A percentile compares a stretch with the other conserved stretches of the same genome.
phyloP scores from a whole-genome alignment of 805 yeast genomes.

The Ogataea saltuana region DNA sequence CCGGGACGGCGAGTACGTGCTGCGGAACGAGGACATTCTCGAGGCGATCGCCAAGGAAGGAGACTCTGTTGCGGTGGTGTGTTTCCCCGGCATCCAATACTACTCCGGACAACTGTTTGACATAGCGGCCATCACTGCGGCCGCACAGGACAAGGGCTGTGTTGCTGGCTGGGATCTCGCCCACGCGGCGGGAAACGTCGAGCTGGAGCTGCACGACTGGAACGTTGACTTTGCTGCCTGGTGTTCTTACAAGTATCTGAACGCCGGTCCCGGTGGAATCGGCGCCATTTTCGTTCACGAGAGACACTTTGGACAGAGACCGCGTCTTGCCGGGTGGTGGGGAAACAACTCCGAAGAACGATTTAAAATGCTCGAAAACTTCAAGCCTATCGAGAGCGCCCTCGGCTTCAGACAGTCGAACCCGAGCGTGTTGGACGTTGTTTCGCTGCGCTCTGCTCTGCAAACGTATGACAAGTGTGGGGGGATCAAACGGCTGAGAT shows the following conservation, averaged over 20 bases:
- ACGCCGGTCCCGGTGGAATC: conserved; percentile 92
- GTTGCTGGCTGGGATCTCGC: conserved; percentile 94
- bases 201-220: conserved; percentile 80
- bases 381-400: conserved; percentile 84
- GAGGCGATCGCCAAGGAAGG: conserved; percentile 53
- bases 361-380: conserved; percentile 76
- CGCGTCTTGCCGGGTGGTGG: conserved; percentile 97
- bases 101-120: conserved; percentile 90
- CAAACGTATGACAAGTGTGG: conserved; percentile 60
- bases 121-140: conserved; percentile 64
- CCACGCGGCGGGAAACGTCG: conserved; percentile 90
- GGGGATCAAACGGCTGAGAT: conserved; percentile 59
- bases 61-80: conserved; percentile 67
- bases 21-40: conserved; percentile 66
- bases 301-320: conserved; percentile 40
- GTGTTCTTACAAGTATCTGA: conserved; percentile 91
- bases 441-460: conserved; percentile 66
- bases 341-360: conserved; percentile 73
- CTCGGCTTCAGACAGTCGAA: conserved; percentile 87
- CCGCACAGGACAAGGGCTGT: conserved; percentile 54
- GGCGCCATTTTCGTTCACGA: conserved; percentile 84
- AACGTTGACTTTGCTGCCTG: conserved; percentile 90
- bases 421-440: conserved; percentile 85
- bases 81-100: conserved; percentile 88
- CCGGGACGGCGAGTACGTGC: conserved; percentile 51